phyloP scores from a whole-genome alignment of 768 basidiomycete species.

The Psilocybe tampanensis region DNA sequence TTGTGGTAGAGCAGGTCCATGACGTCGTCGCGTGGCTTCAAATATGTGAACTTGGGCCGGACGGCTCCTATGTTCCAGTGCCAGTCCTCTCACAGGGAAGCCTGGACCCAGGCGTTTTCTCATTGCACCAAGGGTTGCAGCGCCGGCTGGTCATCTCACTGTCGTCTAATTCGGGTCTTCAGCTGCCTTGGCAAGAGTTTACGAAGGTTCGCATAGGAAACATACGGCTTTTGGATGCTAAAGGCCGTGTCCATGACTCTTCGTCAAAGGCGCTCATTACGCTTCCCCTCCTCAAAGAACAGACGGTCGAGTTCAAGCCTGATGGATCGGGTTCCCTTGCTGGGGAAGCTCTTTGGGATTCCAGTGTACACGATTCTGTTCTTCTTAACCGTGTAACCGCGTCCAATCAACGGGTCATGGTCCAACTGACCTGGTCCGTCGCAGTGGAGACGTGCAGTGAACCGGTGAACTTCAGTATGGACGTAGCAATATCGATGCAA shows the following conservation, averaged over 20 bases:
- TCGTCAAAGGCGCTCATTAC: constrained; percentile 71
- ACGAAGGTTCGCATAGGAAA: constrained; percentile 79
- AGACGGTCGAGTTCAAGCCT: constrained; percentile 71
- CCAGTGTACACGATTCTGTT: constrained; percentile 84
- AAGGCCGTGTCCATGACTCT: constrained; percentile 81
- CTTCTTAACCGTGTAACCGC: constrained; percentile 86
- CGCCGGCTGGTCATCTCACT: constrained; percentile 76
- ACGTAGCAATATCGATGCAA: constrained; percentile 82
- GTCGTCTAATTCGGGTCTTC: constrained; percentile 85
- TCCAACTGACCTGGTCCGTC: constrained; percentile 78
- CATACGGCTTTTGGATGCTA: constrained; percentile 81
- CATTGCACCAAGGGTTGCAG: constrained; percentile 92
- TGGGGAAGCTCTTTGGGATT: constrained; percentile 88
- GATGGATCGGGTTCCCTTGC: constrained; percentile 81
- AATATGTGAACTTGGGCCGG: constrained; percentile 82
- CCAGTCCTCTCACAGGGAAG: constrained; percentile 76
- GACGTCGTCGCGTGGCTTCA: constrained; percentile 91
- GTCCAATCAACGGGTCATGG: constrained; percentile 73
- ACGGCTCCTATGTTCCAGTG: constrained; percentile 83
- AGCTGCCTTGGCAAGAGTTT: constrained; percentile 86
- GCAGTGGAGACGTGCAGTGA: constrained; percentile 84
- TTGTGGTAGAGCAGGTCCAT: constrained; percentile 84
- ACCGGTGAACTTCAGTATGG: constrained; percentile 87
- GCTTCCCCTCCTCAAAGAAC: constrained; percentile 74
- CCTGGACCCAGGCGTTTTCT: constrained; percentile 85